Percentiles rank a stretch among this genome's conserved stretches.
Conservation (phyloP, 495 filamentous ascomycete species). For the Xylaria venustula region DNA sequence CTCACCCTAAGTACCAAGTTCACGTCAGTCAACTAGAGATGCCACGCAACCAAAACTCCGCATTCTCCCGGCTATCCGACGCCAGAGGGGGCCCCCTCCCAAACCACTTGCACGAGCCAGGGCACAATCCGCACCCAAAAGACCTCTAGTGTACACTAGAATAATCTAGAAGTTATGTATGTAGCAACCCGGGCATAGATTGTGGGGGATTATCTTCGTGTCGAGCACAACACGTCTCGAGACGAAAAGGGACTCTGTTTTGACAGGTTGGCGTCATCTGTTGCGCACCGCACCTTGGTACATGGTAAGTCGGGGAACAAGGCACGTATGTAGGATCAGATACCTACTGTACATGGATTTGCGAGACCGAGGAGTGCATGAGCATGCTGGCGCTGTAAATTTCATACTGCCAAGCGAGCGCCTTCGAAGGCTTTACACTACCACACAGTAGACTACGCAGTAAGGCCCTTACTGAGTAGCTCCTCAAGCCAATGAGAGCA, state of each 20-base stretch:
- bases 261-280: not conserved
- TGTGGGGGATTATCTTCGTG: not conserved
- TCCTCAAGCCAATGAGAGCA: not conserved
- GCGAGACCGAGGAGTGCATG: not conserved
- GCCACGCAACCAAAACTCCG: constrained; percentile 8
- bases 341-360: not conserved
- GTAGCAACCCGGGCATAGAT: not conserved
- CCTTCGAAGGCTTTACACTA: no score
- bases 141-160: not conserved
- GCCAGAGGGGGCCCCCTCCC: not conserved
- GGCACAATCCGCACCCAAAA: not conserved
- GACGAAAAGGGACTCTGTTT: not conserved
- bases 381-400: not conserved
- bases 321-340: not conserved
- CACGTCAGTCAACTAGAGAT: not conserved
- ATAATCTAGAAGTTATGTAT: not conserved
- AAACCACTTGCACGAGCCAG: not conserved
- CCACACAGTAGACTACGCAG: no score
- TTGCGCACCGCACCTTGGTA: not conserved
- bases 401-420: constrained; percentile 8
- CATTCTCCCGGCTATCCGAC: constrained; percentile 11
- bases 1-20: constrained; percentile 6
- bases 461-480: not conserved
- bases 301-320: not conserved
- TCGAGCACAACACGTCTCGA: not conserved